Conservation (phyloP, 2,329 filamentous ascomycete genomes). For the Penicillium sp. region DNA sequence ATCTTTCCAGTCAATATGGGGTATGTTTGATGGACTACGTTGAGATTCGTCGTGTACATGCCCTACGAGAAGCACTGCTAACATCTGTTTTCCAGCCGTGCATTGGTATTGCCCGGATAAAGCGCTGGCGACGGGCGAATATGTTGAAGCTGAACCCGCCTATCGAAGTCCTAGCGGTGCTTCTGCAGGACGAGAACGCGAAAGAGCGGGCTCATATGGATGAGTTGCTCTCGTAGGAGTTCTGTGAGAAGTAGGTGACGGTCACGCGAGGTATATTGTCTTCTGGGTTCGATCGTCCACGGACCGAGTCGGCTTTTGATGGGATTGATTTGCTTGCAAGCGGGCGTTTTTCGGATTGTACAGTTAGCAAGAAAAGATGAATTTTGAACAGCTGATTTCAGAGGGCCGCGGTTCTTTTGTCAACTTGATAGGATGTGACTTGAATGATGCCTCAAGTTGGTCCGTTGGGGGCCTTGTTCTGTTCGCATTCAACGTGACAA, state of each 20-base stretch:
- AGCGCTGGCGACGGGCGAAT: slow-evolving; percentile 86
- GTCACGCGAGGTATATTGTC: background rate
- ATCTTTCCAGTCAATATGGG: slow-evolving; percentile 87
- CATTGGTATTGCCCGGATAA: slow-evolving; percentile 77
- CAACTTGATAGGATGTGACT: background rate
- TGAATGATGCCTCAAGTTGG: background rate
- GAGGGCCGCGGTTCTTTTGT: background rate
- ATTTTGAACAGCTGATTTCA: background rate
- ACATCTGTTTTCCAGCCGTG: slow-evolving; percentile 64
- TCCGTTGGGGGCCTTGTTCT: background rate
- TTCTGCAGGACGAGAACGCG: slow-evolving; percentile 63
- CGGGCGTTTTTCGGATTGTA: slow-evolving; percentile 11
- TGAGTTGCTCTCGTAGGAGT: slow-evolving; percentile 35
- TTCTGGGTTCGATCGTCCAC: background rate
- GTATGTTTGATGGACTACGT: slow-evolving; percentile 57
- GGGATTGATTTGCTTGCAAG: slow-evolving; percentile 10
- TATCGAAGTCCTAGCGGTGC: slow-evolving; percentile 82
- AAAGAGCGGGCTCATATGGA: slow-evolving; percentile 67
- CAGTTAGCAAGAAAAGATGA: slow-evolving; percentile 5
- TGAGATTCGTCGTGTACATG: background rate
- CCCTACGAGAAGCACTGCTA: background rate
- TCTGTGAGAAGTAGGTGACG: background rate
- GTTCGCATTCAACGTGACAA: background rate
- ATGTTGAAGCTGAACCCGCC: slow-evolving; percentile 82
- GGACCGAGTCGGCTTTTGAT: background rate